Base-by-base conservation (phyloP, 495 filamentous ascomycete genomes). In the Cairneyella variabilis region DNA sequence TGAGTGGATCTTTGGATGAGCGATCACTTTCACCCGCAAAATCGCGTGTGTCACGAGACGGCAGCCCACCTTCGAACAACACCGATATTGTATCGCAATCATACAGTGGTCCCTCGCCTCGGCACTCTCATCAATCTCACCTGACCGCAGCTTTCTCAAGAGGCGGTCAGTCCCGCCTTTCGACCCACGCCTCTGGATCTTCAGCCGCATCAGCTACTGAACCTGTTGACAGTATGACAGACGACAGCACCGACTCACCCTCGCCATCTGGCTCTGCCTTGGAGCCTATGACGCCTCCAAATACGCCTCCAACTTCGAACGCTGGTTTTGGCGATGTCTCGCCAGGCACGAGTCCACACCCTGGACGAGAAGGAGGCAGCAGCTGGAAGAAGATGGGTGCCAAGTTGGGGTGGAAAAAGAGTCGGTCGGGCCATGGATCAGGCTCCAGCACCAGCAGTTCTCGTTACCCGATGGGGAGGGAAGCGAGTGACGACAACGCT, bases 271-370 rank as follows among this genome's bases (percentile, higher is more conserved):
- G 45, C 7, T 59, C 60, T 50, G 67, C 57, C 10, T 64, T 69
- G 40, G 86, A 89, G 58, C 88, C 85, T 0, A 90, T 93, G 84
- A 95, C 90, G n/a, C 90, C 90, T 14, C 90, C 90, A 2, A 91
- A 83, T 7, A 92, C 90, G 4, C 90, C 90, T 8, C 89, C 90
- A 5, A 86, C 83, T 18, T 76, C 75, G 0, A 73, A 82, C 71
- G 80, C 32, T 10, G 51, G 30, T 23, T 64, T 64, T 28, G n/a
- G 4, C 0, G 47, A 52, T 12, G 25, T 48, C 16, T 55, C 54
- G 2, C 61, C 55, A 1, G 53, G 48, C 3, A 59, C 60, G 8
- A 59, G 56, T 26, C 60, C 55, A n/a, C 54, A 54, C 1, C 40
- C 40, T 21, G 12, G 26, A 2, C 51, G 51, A 26, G 17, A 21